Conservation (phyloP, 371 early-diverging fungal species). For the Mortierella sp. region DNA sequence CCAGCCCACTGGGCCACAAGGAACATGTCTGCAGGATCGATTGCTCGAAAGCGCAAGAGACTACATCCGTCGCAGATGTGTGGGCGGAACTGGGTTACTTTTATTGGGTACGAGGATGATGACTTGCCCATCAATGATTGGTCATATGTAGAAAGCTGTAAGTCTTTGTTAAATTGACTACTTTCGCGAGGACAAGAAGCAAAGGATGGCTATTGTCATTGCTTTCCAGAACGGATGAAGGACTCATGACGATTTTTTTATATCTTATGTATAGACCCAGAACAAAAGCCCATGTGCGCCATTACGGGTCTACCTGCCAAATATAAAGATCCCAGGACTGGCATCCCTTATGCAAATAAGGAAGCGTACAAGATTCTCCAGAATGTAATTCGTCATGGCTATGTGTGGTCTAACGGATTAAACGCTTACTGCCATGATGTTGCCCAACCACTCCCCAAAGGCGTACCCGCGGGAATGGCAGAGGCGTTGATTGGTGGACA, state of each 20-base stretch:
- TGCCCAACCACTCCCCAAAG: conserved; percentile 44
- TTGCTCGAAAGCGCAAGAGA: conserved; percentile 48
- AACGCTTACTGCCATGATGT: conserved; percentile 57
- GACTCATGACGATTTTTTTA: neutral
- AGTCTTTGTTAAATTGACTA: conserved; percentile 4
- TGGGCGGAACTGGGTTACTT: conserved; percentile 52
- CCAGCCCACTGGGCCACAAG: conserved; percentile 34
- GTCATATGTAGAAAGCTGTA: conserved; percentile 49
- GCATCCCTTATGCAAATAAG: conserved; percentile 73
- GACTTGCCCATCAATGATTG: conserved; percentile 44
- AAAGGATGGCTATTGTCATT: neutral
- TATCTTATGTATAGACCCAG: conserved; percentile 43
- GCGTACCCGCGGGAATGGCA: conserved; percentile 55
- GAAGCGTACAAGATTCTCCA: conserved; percentile 69
- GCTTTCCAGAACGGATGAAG: neutral
- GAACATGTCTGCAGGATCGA: conserved; percentile 45
- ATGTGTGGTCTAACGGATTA: conserved; percentile 54
- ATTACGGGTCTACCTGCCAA: conserved; percentile 77
- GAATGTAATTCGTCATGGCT: conserved; percentile 50
- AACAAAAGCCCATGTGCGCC: conserved; percentile 63
- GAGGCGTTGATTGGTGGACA: conserved; percentile 53
- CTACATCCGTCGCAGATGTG: conserved; percentile 48
- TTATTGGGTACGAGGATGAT: conserved; percentile 45
- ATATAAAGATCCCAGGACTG: conserved; percentile 73
- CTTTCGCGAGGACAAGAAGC: too few relatives aligned